phyloP scores from a whole-genome alignment of 129 eudicot species.

The Gnaphalium uliginosum region DNA sequence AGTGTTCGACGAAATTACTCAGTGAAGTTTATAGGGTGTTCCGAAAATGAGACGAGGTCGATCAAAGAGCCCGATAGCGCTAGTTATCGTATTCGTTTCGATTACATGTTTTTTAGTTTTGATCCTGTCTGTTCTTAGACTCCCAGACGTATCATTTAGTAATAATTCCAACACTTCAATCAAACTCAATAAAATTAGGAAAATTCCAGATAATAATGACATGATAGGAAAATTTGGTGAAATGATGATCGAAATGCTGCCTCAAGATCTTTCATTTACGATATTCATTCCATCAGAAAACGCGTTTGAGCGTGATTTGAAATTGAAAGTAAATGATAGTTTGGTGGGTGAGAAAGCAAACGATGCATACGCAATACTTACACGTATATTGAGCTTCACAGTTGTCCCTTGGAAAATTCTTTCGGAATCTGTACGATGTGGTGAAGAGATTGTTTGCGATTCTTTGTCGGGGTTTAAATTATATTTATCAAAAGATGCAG shows the following conservation, averaged over 20 bases:
- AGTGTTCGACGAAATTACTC: constrained; percentile 30
- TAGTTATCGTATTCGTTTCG: constrained; percentile 36
- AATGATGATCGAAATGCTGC: constrained; percentile 68
- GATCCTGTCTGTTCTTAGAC: constrained; percentile 47
- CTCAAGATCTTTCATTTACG: constrained; percentile 75
- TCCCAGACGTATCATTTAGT: constrained; percentile 43
- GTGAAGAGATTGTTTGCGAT: constrained; percentile 49
- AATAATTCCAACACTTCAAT: constrained; percentile 7
- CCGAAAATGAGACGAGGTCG: constrained; percentile 32
- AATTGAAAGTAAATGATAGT: constrained; percentile 43
- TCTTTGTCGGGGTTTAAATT: constrained; percentile 62
- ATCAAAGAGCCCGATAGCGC: constrained; percentile 39
- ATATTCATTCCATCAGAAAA: constrained; percentile 64
- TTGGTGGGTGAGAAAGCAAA: constrained; percentile 50
- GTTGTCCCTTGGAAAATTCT: constrained; percentile 66
- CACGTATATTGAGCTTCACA: constrained; percentile 67
- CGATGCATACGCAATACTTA: constrained; percentile 61
- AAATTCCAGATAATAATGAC: not conserved
- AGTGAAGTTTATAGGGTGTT: not conserved
- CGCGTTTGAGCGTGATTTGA: constrained; percentile 60
- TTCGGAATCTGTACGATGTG: constrained; percentile 40
- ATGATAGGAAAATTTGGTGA: constrained; percentile 62
- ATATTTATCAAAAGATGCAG: constrained; percentile 49
- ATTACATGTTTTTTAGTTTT: constrained; percentile 45
- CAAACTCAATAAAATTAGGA: constrained; percentile 20